Percentiles rank a stretch among this genome's conserved stretches.
Evolutionary conservation across 225 moss, liverwort and hornwort genomes (phyloP).

Genomic region (Asterella californica): DNA sequence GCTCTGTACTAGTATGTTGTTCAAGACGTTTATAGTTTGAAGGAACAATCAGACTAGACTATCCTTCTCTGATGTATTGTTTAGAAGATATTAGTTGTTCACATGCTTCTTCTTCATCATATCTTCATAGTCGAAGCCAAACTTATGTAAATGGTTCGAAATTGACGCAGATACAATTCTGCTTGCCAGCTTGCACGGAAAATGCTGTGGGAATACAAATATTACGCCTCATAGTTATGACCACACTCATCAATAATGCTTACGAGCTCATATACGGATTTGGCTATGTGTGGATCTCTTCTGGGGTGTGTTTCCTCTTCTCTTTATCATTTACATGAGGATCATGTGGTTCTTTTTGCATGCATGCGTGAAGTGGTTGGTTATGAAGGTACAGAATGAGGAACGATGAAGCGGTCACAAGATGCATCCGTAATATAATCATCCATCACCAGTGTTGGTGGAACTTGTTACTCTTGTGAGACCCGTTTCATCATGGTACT

Average conservation of each 20-base stretch:
- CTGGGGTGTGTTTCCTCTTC: slow-evolving; percentile 27
- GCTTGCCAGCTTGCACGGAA: slow-evolving; percentile 73
- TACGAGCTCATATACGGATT: slow-evolving; percentile 47
- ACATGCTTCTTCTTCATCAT: neutral
- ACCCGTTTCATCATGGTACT: neutral
- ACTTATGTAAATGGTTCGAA: neutral
- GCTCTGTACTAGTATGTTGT: neutral
- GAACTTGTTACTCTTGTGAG: neutral
- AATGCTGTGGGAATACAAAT: slow-evolving; percentile 72
- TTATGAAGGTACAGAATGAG: neutral
- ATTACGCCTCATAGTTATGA: slow-evolving; percentile 52
- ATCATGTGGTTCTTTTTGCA: neutral
- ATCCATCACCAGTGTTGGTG: neutral
- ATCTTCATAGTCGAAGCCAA: neutral
- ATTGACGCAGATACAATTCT: slow-evolving; percentile 46
- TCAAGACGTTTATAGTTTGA: neutral
- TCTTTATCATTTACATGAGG: neutral
- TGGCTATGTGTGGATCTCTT: slow-evolving; percentile 33
- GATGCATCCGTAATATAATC: neutral
- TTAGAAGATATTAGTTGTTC: neutral
- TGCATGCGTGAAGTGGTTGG: neutral
- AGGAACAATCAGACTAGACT: no score
- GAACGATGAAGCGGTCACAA: neutral
- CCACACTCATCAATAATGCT: slow-evolving; percentile 60
- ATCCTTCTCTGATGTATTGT: neutral